Conservation (phyloP, 2,329 filamentous ascomycete genomes). For the Cytospora leucostoma region DNA sequence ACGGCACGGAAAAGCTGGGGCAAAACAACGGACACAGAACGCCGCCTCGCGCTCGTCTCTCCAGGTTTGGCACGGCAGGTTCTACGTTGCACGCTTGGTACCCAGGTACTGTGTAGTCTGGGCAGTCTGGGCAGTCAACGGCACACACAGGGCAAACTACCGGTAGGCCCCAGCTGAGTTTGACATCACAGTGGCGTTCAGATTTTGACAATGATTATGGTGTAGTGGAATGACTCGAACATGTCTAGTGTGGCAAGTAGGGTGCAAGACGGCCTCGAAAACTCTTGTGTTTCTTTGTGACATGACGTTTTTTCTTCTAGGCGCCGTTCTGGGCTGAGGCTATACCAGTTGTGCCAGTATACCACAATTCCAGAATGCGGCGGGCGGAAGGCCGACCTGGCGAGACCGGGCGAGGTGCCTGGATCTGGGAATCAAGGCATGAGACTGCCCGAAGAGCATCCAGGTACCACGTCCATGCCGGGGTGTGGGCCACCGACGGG, state of each 20-base stretch:
- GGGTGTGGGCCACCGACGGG: conserved; percentile 17
- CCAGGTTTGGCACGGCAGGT: too few relatives aligned
- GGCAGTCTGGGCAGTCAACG: too few relatives aligned
- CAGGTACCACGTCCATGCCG: conserved; percentile 7
- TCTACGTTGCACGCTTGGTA: too few relatives aligned
- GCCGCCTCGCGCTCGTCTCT: too few relatives aligned
- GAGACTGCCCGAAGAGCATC: neutral
- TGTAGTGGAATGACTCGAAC: conserved; percentile 19
- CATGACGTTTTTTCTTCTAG: conserved; percentile 14
- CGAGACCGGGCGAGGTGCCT: too few relatives aligned
- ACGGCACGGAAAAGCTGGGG: neutral
- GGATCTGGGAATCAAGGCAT: too few relatives aligned
- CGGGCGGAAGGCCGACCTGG: too few relatives aligned
- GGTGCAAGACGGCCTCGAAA: neutral
- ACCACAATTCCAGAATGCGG: too few relatives aligned
- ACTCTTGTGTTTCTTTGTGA: conserved; percentile 3
- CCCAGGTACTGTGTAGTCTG: too few relatives aligned
- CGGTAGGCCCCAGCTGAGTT: neutral
- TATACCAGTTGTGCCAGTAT: too few relatives aligned
- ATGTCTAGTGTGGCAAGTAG: conserved; percentile 16
- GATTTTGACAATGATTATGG: neutral
- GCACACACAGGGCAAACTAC: neutral
- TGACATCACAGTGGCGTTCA: conserved; percentile 21
- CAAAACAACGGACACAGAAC: neutral
- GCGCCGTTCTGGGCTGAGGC: neutral